Conservation (phyloP, 495 filamentous ascomycete species). For the Pyronema omphalodes region DNA sequence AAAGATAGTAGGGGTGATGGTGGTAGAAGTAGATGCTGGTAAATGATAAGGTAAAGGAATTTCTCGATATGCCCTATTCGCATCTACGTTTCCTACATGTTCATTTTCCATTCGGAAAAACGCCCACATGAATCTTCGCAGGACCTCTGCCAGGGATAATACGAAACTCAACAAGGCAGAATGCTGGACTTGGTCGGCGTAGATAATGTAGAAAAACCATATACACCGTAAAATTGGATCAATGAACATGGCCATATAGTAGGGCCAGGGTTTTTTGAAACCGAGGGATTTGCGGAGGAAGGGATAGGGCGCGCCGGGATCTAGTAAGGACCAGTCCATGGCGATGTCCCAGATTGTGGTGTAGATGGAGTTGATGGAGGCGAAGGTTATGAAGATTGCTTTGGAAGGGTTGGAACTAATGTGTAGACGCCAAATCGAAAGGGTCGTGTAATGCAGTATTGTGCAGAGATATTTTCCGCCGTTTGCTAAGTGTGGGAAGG, state of each 20-base stretch:
- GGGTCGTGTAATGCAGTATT: slow-evolving; percentile 53
- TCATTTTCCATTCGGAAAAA: slow-evolving; percentile 94
- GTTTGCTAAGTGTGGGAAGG: slow-evolving; percentile 85
- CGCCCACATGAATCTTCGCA: slow-evolving; percentile 70
- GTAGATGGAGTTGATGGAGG: slow-evolving; percentile 63
- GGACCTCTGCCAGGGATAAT: slow-evolving; percentile 57
- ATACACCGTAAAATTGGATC: slow-evolving; percentile 84
- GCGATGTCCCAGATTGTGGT: slow-evolving; percentile 86
- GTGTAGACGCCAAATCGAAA: slow-evolving; percentile 56
- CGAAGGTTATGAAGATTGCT: slow-evolving; percentile 60
- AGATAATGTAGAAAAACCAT: slow-evolving; percentile 91
- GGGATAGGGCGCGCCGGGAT: slow-evolving; percentile 46
- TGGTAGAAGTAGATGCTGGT: slow-evolving; percentile 3
- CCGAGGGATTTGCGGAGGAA: slow-evolving; percentile 67
- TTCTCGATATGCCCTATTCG: slow-evolving; percentile 21
- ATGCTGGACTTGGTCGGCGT: slow-evolving; percentile 57
- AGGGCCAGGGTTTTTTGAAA: slow-evolving; percentile 56
- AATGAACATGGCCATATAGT: slow-evolving; percentile 66
- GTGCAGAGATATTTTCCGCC: slow-evolving; percentile 80
- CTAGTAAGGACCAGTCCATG: slow-evolving; percentile 84
- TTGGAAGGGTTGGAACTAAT: slow-evolving; percentile 31
- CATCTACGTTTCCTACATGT: slow-evolving; percentile 31
- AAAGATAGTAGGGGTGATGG: neutral
- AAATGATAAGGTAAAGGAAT: slow-evolving; percentile 20
- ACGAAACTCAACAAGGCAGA: slow-evolving; percentile 59